phyloP scores from a whole-genome alignment of 1,284 basidiomycete species.

The Ceratobasidium sp. region DNA sequence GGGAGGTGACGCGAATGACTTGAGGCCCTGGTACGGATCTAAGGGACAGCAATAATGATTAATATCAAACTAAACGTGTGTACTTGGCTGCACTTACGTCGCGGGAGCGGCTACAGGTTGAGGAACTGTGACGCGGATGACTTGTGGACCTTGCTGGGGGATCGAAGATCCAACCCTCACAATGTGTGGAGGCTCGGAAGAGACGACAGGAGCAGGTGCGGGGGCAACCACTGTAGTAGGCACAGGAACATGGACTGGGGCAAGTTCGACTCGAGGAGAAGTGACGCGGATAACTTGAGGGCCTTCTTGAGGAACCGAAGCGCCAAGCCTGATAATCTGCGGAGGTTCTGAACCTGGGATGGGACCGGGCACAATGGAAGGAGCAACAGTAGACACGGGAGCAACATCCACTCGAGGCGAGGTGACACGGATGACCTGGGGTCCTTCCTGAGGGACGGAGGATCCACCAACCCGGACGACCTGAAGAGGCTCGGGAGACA shows the following conservation, averaged over 20 bases:
- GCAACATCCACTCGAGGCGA: background rate
- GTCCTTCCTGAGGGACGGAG: background rate
- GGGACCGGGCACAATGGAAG: slow-evolving; percentile 5
- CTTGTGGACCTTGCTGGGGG: slow-evolving; percentile 28
- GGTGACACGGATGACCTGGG: slow-evolving; percentile 7
- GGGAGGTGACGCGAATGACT: slow-evolving; percentile 22
- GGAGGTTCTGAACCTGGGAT: slow-evolving; percentile 9
- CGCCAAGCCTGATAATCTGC: slow-evolving; percentile 23
- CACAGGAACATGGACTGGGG: background rate
- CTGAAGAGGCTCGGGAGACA: background rate
- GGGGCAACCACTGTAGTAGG: slow-evolving; percentile 7
- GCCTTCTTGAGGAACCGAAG: slow-evolving; percentile 8
- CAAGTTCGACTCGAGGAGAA: background rate
- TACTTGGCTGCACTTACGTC: background rate
- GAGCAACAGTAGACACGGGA: background rate
- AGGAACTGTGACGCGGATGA: slow-evolving; percentile 27
- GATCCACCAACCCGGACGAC: background rate
- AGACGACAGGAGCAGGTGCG: background rate
- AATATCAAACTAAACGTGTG: background rate
- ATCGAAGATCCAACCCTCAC: slow-evolving; percentile 8
- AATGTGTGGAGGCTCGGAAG: slow-evolving; percentile 10
- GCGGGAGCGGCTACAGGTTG: background rate
- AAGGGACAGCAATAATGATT: no score
- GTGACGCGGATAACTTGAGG: slow-evolving; percentile 37
- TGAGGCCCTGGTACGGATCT: slow-evolving; percentile 14